Evolutionary conservation across 1,284 basidiomycete species (phyloP).

Genomic region (Trichosporon ovoides): DNA sequence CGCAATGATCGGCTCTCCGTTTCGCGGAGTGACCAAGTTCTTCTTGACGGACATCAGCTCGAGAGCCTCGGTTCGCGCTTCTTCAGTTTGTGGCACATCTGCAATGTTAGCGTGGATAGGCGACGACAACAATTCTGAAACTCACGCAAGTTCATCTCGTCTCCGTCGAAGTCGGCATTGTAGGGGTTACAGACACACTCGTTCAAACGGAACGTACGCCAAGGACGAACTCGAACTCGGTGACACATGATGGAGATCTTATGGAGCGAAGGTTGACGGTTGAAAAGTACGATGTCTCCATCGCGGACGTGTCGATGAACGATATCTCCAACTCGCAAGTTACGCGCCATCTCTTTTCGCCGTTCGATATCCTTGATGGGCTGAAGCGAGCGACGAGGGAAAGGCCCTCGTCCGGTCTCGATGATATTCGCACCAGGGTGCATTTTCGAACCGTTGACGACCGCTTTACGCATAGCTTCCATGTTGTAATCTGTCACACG

Average conservation of each 20-base stretch:
- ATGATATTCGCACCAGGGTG: constrained; percentile 96
- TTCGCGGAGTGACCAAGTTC: constrained; percentile 94
- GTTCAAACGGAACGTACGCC: constrained; percentile 95
- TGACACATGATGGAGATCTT: constrained; percentile 99
- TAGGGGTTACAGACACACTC: constrained; percentile 99
- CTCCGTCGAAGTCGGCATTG: constrained; percentile 99
- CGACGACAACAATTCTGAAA: constrained; percentile 12
- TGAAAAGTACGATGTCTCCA: constrained; percentile 96
- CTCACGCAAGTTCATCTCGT: constrained; percentile 98
- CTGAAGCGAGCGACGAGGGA: constrained; percentile 22
- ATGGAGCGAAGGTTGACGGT: constrained; percentile 97
- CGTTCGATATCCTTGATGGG: constrained; percentile 37
- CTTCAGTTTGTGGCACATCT: constrained; percentile 99
- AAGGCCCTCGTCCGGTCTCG: constrained; percentile 52
- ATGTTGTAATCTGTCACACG: constrained; percentile 92
- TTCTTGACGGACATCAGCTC: constrained; percentile 98
- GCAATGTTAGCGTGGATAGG: constrained; percentile 12
- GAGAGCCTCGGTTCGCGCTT: constrained; percentile 93
- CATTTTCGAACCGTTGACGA: constrained; percentile 82
- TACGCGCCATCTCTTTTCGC: constrained; percentile 37
- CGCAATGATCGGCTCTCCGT: constrained; percentile 94
- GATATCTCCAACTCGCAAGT: constrained; percentile 45
- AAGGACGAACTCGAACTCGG: constrained; percentile 81
- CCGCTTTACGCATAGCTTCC: constrained; percentile 66
- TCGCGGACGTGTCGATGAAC: constrained; percentile 72